phyloP scores from a whole-genome alignment of 2,329 filamentous ascomycete genomes.

The Fusarium secorum region DNA sequence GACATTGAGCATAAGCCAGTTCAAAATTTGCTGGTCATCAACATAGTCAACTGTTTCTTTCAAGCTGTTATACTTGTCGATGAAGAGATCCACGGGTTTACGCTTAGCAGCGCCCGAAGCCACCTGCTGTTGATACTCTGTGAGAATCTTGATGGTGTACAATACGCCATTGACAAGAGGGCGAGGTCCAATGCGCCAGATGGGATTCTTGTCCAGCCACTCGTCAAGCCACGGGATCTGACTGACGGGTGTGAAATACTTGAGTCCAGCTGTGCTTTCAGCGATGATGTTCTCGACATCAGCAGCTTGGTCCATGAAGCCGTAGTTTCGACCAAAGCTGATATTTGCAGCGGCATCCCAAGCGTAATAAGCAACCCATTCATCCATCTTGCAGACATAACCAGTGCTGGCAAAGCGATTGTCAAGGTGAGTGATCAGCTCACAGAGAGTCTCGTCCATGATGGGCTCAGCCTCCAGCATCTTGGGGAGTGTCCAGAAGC shows the following conservation, averaged over 20 bases:
- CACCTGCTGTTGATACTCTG: slow-evolving; percentile 25
- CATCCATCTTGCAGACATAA: slow-evolving; percentile 27
- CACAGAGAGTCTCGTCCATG: slow-evolving; percentile 32
- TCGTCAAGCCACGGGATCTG: slow-evolving; percentile 36
- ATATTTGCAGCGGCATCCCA: slow-evolving; percentile 34
- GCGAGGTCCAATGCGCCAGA: slow-evolving; percentile 9
- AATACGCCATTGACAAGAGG: slow-evolving; percentile 16
- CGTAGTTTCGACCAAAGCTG: slow-evolving; percentile 27
- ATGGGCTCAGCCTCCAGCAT: slow-evolving; percentile 33
- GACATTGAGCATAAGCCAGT: slow-evolving; percentile 36
- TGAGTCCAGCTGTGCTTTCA: slow-evolving; percentile 14
- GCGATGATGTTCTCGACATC: slow-evolving; percentile 30
- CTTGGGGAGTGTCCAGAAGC: slow-evolving; percentile 32
- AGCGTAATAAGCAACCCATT: slow-evolving; percentile 34
- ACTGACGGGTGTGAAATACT: slow-evolving; percentile 32
- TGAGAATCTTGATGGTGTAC: slow-evolving; percentile 33
- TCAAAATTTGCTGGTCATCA: slow-evolving; percentile 28
- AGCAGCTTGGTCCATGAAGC: slow-evolving; percentile 21
- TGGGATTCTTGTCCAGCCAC: slow-evolving; percentile 36
- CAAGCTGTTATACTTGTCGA: slow-evolving; percentile 27
- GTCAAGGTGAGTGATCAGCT: slow-evolving; percentile 20
- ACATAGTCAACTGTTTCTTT: slow-evolving; percentile 31
- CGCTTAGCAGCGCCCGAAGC: slow-evolving; percentile 15
- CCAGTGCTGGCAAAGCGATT: slow-evolving; percentile 13
- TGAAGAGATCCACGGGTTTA: slow-evolving; percentile 32